Percentiles rank a stretch among this genome's conserved stretches.
Evolutionary conservation across 1,284 basidiomycete genomes (phyloP).

Genomic region (Hypsizygus ulmarius): DNA sequence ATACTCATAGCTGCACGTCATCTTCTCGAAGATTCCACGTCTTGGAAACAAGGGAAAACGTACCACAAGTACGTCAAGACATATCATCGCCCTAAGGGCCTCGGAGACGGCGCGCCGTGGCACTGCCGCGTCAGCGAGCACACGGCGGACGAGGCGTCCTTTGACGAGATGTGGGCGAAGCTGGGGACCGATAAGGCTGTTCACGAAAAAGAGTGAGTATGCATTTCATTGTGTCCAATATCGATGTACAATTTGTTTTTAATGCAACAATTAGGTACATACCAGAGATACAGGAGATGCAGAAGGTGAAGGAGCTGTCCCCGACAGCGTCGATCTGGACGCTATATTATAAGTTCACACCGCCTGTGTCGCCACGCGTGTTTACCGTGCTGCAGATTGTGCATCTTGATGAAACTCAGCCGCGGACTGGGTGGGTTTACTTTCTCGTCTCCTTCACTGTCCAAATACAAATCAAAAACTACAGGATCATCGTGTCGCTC

Average conservation of each 20-base stretch:
- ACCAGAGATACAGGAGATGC: constrained; percentile 59
- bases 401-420: constrained; percentile 45
- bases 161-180: constrained; percentile 70
- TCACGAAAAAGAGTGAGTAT: constrained; percentile 73
- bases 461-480: neutral
- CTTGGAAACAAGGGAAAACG: constrained; percentile 68
- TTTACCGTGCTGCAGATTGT: constrained; percentile 72
- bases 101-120: constrained; percentile 60
- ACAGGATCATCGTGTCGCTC: constrained; percentile 66
- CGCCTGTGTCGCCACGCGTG: constrained; percentile 67
- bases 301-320: constrained; percentile 60
- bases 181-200: constrained; percentile 62
- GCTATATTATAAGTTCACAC: constrained; percentile 66
- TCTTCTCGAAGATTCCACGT: constrained; percentile 50
- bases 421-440: constrained; percentile 52
- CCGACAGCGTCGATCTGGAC: constrained; percentile 67
- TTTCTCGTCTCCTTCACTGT: neutral
- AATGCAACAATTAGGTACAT: constrained; percentile 50
- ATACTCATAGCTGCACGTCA: constrained; percentile 52
- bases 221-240: constrained; percentile 18
- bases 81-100: constrained; percentile 45
- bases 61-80: constrained; percentile 58
- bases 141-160: constrained; percentile 57
- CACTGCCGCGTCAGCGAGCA: constrained; percentile 67
- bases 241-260: neutral